Percentiles rank a stretch among this genome's conserved stretches.
Conservation (phyloP, 331 rosid species). For the Spiraea crenata region DNA sequence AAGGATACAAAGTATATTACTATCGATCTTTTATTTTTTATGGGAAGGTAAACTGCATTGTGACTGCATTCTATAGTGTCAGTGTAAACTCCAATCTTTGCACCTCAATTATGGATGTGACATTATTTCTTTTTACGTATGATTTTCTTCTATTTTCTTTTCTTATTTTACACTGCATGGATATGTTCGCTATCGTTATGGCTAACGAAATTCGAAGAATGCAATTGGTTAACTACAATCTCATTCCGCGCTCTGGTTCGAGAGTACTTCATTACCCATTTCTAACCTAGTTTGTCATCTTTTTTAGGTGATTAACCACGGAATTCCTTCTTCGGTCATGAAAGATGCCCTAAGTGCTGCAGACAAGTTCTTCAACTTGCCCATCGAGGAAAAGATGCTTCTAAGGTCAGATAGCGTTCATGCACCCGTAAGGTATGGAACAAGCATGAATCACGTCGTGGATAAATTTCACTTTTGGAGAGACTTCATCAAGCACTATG, state of each 20-base stretch:
- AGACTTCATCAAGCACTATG: constrained; percentile 45
- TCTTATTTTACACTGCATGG: neutral
- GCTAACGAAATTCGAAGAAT: neutral
- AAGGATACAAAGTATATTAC: too few species aligned
- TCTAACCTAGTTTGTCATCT: neutral
- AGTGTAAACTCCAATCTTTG: too few species aligned
- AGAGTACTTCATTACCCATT: neutral
- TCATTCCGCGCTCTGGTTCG: too few species aligned
- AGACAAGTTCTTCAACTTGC: constrained; percentile 34
- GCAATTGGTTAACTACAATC: too few species aligned
- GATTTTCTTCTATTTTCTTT: neutral
- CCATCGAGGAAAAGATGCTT: constrained; percentile 32
- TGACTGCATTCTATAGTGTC: too few species aligned
- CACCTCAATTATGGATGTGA: neutral
- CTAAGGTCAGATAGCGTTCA: constrained; percentile 25
- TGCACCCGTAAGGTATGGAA: constrained; percentile 32
- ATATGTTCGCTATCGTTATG: neutral
- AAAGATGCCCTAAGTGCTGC: constrained; percentile 31
- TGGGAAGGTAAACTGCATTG: too few species aligned
- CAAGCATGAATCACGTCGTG: constrained; percentile 28
- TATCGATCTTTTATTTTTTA: too few species aligned
- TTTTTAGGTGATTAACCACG: constrained; percentile 38
- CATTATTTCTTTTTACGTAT: neutral
- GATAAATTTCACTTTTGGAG: constrained; percentile 38
- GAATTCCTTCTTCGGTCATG: constrained; percentile 21